Evolutionary conservation across 331 rosid genomes (phyloP), one percentile per base, ranked within the genome.

Genomic region (Malus hybrid): DNA sequence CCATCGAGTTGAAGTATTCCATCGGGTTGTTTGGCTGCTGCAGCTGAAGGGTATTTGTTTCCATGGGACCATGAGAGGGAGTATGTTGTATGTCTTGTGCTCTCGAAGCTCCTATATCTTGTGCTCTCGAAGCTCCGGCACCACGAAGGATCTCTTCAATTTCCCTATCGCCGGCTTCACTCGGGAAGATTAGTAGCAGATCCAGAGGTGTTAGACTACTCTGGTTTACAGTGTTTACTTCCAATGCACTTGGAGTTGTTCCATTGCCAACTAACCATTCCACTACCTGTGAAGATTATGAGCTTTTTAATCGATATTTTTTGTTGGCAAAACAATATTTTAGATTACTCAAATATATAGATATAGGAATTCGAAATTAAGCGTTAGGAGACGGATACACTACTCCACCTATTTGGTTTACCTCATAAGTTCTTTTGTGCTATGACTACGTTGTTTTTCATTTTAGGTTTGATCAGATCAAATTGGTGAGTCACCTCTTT

Each of bases 141-240:
- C 28, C 10, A 9, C 62, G 18, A 55, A 80, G 77, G 70, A 67
- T 73, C 34, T 48, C 79, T 1, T 66, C 62, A n/a, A 76, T 79
- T 72, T 83, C 81, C 12, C 81, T 16, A 7, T 83, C 83, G 1
- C 86, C 76, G 1, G 86, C 83, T 72, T 79, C 76, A 27, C 86
- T 83, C 6, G 76, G 79, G 69, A 83, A 83, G 36, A 83, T 11
- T 13, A 24, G 67, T 14, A 76, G 79, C 33, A 79, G 22, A 33
- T 83, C 86, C 1, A 83, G 83, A 18, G 86, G 78, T n/a, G 76
- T 75, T 15, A 83, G 79, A 52, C 72, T 16, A 13, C 64, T 68
- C 15, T 59, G 42, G 80, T 83, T 79, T 60, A 75, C 36, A 6
- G 3, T 65, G 62, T 83, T 71, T 46, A 79, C 29, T 24, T 56